Conservation (phyloP, 306 rosid genomes). For the Trifolium dubium region DNA sequence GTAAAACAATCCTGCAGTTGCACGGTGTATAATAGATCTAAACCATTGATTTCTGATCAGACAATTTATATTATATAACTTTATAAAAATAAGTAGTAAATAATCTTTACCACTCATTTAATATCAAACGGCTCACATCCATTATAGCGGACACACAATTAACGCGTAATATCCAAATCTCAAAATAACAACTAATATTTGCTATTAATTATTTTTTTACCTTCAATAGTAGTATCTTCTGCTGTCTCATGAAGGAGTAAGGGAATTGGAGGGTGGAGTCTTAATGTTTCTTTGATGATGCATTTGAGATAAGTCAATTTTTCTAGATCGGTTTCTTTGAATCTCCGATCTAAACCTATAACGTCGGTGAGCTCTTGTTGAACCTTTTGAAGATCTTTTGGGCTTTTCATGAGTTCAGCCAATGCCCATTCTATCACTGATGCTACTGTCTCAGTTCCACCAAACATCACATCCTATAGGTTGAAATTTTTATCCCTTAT, state of each 20-base stretch:
- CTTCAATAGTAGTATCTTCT: conserved; percentile 38
- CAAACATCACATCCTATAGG: conserved; percentile 65
- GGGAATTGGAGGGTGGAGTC: conserved; percentile 70
- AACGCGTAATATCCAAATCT: too few species aligned
- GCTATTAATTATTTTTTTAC: conserved; percentile 6
- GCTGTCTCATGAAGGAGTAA: conserved; percentile 60
- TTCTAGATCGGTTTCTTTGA: conserved; percentile 49
- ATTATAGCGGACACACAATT: too few species aligned
- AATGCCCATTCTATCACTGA: conserved; percentile 63
- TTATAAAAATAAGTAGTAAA: too few species aligned
- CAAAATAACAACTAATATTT: neutral
- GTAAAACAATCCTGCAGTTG: too few species aligned
- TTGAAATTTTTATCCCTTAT: too few species aligned
- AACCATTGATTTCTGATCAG: too few species aligned
- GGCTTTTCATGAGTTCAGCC: conserved; percentile 58
- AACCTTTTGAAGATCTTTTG: conserved; percentile 43
- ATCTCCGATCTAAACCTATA: conserved; percentile 47
- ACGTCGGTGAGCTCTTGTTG: conserved; percentile 51
- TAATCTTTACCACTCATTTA: too few species aligned
- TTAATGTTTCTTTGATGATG: conserved; percentile 55
- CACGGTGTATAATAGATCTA: too few species aligned
- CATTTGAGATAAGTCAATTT: conserved; percentile 49
- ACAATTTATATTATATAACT: too few species aligned
- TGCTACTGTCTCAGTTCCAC: conserved; percentile 67
- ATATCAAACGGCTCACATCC: too few species aligned